Conservation (phyloP, 805 yeast species). For the Yarrowia deformans region DNA sequence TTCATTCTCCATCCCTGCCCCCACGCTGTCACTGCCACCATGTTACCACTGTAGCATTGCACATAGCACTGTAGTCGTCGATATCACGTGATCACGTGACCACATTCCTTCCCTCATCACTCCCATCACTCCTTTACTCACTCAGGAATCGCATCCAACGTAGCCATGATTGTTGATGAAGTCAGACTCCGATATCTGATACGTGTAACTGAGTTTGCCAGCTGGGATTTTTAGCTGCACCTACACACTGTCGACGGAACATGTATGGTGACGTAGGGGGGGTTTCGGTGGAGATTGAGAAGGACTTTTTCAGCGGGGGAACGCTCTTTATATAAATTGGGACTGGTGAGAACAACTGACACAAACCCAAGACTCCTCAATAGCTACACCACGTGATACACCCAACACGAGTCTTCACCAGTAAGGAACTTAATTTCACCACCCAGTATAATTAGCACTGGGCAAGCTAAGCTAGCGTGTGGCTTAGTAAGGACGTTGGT, state of each 20-base stretch:
- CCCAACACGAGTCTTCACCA: background rate
- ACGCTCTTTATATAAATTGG: background rate
- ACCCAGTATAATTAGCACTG: too few species aligned
- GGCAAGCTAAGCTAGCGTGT: too few species aligned
- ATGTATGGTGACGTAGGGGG: conserved; percentile 7
- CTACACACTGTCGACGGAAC: background rate
- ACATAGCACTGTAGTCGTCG: too few species aligned
- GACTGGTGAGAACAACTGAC: background rate
- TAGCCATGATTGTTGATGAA: conserved; percentile 37
- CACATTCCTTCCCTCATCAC: background rate
- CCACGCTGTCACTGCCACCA: too few species aligned
- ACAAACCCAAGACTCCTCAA: background rate
- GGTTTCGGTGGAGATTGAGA: background rate
- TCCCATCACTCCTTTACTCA: conserved; percentile 6
- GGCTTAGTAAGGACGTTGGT: too few species aligned
- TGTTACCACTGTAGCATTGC: too few species aligned
- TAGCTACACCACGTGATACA: background rate
- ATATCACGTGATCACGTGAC: conserved; percentile 17
- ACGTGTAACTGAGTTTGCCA: conserved; percentile 39
- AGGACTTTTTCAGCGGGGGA: background rate
- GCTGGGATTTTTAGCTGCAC: conserved; percentile 32
- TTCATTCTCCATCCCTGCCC: too few species aligned
- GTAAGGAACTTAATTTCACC: background rate
- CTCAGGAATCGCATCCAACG: conserved; percentile 41
- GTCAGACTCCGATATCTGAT: conserved; percentile 3